These are phyloP conservation scores for Rhodotorula toruloides DNA, from an alignment of 768 basidiomycete species.

Conservation along the genomic window DNA sequence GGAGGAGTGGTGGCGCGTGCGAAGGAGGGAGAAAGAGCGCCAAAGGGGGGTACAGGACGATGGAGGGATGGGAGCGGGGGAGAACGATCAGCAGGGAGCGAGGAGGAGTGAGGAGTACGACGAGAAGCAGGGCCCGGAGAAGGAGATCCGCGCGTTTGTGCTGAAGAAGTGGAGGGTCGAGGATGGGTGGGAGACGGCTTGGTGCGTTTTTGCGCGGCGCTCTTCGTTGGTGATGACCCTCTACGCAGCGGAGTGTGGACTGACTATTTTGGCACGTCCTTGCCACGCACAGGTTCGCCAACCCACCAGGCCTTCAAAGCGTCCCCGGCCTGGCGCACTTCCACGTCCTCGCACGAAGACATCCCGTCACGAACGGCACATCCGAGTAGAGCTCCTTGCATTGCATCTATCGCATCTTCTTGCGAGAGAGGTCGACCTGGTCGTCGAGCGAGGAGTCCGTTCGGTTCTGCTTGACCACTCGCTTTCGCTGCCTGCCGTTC, in stretches of 20 bases:
- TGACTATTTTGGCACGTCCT: too few relatives aligned
- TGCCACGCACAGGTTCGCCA: slow-evolving; percentile 1
- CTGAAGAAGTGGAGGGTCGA: background rate
- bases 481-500: too few relatives aligned
- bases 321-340: slow-evolving; percentile 7
- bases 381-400: too few relatives aligned
- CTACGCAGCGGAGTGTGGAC: too few relatives aligned
- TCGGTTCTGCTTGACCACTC: too few relatives aligned
- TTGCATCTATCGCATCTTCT: too few relatives aligned
- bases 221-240: too few relatives aligned
- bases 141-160: slow-evolving; percentile 21
- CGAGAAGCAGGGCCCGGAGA: background rate
- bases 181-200: slow-evolving; percentile 17
- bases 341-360: slow-evolving; percentile 1
- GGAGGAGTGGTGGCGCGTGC: background rate
- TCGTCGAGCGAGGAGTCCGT: too few relatives aligned
- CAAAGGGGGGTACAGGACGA: too few relatives aligned
- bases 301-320: slow-evolving; percentile 1
- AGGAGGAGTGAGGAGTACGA: background rate
- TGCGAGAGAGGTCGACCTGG: too few relatives aligned
- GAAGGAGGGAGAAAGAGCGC: background rate
- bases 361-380: too few relatives aligned
- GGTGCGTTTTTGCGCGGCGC: slow-evolving; percentile 3
- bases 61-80: too few relatives aligned
- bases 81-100: background rate